Conservation (phyloP, 306 rosid genomes). For the Glycine latifolia region DNA sequence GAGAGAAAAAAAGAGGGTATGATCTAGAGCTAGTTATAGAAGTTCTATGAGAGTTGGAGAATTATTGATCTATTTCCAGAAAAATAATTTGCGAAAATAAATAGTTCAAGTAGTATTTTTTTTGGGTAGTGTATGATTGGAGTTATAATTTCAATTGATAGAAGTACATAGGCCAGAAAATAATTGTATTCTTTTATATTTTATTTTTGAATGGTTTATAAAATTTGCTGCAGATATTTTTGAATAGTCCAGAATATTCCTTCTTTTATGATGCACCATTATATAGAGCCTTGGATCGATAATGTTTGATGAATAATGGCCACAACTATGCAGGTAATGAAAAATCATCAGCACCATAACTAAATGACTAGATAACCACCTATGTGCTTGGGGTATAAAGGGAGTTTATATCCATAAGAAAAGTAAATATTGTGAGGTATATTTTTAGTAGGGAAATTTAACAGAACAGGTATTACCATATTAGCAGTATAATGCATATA, state of each 20-base stretch:
- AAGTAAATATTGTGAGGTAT: background rate
- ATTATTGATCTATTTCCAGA: background rate
- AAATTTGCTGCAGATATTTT: slow-evolving; percentile 12
- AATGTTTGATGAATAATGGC: slow-evolving; percentile 27
- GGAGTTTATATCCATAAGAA: background rate
- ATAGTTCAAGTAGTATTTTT: background rate
- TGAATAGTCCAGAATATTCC: background rate
- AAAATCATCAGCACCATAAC: slow-evolving; percentile 27
- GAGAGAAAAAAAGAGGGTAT: background rate
- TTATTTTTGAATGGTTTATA: background rate
- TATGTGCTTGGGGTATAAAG: slow-evolving; percentile 1
- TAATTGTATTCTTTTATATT: background rate
- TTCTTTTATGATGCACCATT: slow-evolving; percentile 1
- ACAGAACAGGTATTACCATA: slow-evolving; percentile 1
- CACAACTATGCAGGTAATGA: background rate
- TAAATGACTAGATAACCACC: slow-evolving; percentile 32
- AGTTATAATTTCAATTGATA: slow-evolving; percentile 1
- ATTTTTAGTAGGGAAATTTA: background rate
- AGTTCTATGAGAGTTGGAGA: background rate
- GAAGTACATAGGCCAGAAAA: background rate
- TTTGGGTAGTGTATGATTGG: background rate
- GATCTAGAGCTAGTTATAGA: background rate
- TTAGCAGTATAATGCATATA: background rate
- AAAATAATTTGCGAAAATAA: background rate
- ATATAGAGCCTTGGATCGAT: background rate